Percentiles rank a stretch among this genome's conserved stretches.
These are phyloP conservation scores for Russula ochroleuca DNA, from an alignment of 768 basidiomycete species.

Conservation along the genomic window DNA sequence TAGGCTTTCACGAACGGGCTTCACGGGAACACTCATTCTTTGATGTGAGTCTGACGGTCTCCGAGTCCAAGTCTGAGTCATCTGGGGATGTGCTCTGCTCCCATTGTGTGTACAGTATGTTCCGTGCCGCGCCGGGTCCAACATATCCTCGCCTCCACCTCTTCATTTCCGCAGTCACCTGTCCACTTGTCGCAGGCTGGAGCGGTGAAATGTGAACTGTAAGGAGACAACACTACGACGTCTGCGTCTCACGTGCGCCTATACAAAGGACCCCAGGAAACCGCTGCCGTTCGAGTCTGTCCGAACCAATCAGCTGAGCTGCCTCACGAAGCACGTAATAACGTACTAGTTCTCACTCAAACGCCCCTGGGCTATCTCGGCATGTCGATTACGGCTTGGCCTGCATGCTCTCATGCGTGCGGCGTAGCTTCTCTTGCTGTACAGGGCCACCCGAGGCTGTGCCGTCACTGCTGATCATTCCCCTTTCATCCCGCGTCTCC, in stretches of 20 bases:
- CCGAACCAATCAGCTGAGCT: constrained; percentile 26
- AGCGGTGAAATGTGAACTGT: neutral
- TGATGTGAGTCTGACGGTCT: neutral
- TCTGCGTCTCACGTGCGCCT: constrained; percentile 3
- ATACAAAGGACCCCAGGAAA: constrained; percentile 10
- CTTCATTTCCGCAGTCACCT: constrained; percentile 21
- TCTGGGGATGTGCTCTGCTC: neutral
- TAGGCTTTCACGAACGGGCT: neutral
- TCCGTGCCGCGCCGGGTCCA: constrained; percentile 4
- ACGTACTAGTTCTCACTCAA: constrained; percentile 12
- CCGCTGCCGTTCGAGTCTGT: constrained; percentile 17
- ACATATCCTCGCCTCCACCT: neutral
- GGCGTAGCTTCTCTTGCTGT: constrained; percentile 9
- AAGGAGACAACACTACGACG: neutral
- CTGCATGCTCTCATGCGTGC: neutral
- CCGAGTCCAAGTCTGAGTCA: neutral
- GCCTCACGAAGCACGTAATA: constrained; percentile 9
- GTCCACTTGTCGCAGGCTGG: constrained; percentile 1
- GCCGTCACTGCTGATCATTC: constrained; percentile 17
- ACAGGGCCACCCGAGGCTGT: constrained; percentile 20
- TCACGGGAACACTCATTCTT: constrained; percentile 1
- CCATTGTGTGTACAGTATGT: neutral
- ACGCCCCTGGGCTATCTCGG: constrained; percentile 17
- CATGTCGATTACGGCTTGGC: constrained; percentile 18
- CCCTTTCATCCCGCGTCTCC: neutral